Evolutionary conservation across 2,329 filamentous ascomycete genomes (phyloP).

Genomic region (Dothistroma septosporum): DNA sequence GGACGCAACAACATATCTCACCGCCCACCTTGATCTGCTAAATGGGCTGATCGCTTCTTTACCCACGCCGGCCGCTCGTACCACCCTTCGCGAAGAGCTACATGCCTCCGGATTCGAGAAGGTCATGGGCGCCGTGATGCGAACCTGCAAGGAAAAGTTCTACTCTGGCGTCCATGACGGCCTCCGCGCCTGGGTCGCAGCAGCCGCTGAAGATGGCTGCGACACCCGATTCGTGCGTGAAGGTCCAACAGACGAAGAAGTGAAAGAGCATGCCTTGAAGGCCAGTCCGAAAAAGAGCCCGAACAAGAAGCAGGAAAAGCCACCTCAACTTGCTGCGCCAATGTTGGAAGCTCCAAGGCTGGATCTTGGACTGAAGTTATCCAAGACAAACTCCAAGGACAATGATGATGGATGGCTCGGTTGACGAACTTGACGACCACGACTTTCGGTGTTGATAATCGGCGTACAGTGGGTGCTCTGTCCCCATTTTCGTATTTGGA

Average conservation of each 20-base stretch:
- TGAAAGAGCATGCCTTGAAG: slow-evolving; percentile 39
- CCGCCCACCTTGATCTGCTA: slow-evolving; percentile 84
- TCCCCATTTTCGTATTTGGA: not conserved
- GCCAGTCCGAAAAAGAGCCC: slow-evolving; percentile 40
- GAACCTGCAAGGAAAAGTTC: slow-evolving; percentile 96
- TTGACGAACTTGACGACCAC: slow-evolving; percentile 13
- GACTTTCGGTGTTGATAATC: not conserved
- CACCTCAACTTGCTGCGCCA: slow-evolving; percentile 24
- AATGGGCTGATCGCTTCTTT: slow-evolving; percentile 86
- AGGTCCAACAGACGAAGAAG: slow-evolving; percentile 53
- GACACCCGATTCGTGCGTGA: slow-evolving; percentile 74
- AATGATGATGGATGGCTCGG: slow-evolving; percentile 34
- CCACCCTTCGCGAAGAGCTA: slow-evolving; percentile 71
- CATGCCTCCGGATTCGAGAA: slow-evolving; percentile 86
- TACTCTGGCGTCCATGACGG: slow-evolving; percentile 89
- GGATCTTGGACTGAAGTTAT: slow-evolving; percentile 25
- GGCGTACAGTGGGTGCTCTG: not conserved
- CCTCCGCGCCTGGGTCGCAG: slow-evolving; percentile 83
- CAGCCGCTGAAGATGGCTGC: slow-evolving; percentile 84
- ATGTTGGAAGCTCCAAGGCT: slow-evolving; percentile 22
- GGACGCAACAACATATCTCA: slow-evolving; percentile 96
- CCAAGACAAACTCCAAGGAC: slow-evolving; percentile 11
- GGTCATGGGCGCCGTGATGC: slow-evolving; percentile 75
- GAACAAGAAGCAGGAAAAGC: slow-evolving; percentile 28
- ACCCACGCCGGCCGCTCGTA: slow-evolving; percentile 65